phyloP scores from a whole-genome alignment of 192 early-diverging fungal species.

The Glomus cerebriforme region DNA sequence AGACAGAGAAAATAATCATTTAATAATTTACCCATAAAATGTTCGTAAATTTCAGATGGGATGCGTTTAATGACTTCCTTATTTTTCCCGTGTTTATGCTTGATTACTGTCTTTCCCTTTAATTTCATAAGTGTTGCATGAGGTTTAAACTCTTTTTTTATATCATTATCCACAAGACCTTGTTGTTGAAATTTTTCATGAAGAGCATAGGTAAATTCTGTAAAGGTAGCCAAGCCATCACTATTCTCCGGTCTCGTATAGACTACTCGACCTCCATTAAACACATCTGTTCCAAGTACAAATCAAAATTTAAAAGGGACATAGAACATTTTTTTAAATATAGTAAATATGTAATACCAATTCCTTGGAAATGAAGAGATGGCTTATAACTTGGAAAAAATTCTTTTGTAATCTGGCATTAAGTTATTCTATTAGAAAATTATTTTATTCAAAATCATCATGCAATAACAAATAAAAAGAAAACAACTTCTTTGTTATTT shows the following conservation, averaged over 20 bases:
- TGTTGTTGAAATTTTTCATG: neutral
- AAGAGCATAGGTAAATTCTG: neutral
- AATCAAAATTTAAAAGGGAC: too few relatives aligned
- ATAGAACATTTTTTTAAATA: neutral
- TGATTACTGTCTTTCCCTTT: neutral
- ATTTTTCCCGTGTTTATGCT: neutral
- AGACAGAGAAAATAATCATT: neutral
- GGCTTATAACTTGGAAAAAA: neutral
- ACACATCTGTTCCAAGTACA: neutral
- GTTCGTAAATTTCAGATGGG: neutral
- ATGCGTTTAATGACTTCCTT: neutral
- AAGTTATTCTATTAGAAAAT: neutral
- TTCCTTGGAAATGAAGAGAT: neutral
- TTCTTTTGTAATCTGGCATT: neutral
- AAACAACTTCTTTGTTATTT: neutral
- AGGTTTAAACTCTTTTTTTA: neutral
- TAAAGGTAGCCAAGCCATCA: neutral
- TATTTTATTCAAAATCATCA: neutral
- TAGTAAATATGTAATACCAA: neutral
- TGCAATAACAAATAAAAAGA: neutral
- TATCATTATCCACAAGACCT: neutral
- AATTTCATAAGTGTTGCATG: neutral
- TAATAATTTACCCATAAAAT: neutral
- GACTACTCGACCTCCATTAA: neutral
- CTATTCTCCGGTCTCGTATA: neutral